Evolutionary conservation across 495 filamentous ascomycete genomes (phyloP).

Genomic region (Trichoderma asperelloides): DNA sequence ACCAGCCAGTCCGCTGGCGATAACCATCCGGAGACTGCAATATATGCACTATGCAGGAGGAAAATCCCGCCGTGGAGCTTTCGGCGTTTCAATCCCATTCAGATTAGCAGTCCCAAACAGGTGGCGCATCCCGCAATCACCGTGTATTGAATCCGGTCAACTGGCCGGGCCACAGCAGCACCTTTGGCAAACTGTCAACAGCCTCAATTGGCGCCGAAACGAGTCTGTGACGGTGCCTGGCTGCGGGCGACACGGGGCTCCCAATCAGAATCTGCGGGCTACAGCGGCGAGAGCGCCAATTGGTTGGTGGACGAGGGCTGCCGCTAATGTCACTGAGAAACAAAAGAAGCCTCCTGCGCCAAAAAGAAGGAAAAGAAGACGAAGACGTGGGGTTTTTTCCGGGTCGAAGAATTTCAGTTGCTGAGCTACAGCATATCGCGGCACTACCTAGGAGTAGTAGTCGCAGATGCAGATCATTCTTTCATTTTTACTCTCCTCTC

Average conservation of each 20-base stretch:
- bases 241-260: not conserved
- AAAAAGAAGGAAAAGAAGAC: not conserved
- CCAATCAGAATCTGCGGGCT: not conserved
- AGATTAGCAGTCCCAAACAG: not conserved
- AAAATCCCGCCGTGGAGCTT: not conserved
- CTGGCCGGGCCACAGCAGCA: too few species aligned
- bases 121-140: not conserved
- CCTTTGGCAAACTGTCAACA: not conserved
- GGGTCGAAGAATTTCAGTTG: too few species aligned
- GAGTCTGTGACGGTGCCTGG: not conserved
- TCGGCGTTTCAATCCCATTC: not conserved
- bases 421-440: too few species aligned
- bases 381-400: too few species aligned
- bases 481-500: not conserved
- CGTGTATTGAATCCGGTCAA: too few species aligned
- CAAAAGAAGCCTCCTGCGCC: not conserved
- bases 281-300: not conserved
- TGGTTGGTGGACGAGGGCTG: not conserved
- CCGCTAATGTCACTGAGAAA: not conserved
- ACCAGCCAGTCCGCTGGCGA: not conserved
- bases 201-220: constrained; percentile 6
- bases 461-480: not conserved
- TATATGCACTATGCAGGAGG: too few species aligned
- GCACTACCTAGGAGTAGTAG: not conserved
- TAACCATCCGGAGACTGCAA: not conserved